Conservation (phyloP, 1,284 basidiomycete species). For the Bondarzewia mesenterica region DNA sequence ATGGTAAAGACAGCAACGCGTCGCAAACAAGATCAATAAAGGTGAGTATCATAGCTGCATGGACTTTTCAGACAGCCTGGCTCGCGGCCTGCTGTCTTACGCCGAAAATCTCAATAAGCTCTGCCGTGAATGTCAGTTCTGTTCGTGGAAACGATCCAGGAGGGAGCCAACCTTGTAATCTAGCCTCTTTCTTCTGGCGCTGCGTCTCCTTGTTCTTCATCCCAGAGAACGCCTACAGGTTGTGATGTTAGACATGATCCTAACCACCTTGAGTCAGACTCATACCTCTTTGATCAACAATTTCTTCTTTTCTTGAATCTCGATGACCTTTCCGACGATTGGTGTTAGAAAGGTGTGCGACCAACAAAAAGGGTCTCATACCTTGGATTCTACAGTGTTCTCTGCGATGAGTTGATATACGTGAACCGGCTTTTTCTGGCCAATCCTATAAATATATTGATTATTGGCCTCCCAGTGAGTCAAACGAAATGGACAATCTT, state of each 20-base stretch:
- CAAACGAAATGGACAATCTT: conserved; percentile 11
- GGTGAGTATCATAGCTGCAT: no score
- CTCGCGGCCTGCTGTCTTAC: not conserved
- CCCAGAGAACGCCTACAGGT: conserved; percentile 65
- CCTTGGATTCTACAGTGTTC: conserved; percentile 81
- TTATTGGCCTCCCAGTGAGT: not conserved
- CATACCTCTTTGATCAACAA: conserved; percentile 58
- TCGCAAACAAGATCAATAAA: no score
- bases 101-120: not conserved
- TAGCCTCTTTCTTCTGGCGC: conserved; percentile 64
- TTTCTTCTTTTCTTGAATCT: conserved; percentile 80
- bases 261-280: not conserved
- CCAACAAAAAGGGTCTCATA: conserved; percentile 16
- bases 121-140: conserved; percentile 8
- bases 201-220: conserved; percentile 63
- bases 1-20: no score
- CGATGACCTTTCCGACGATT: conserved; percentile 47
- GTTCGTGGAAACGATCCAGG: not conserved
- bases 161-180: conserved; percentile 52
- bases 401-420: conserved; percentile 87
- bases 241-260: not conserved
- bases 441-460: conserved; percentile 50
- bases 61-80: no score
- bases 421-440: conserved; percentile 73
- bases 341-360: not conserved